Base-by-base conservation (phyloP, 495 filamentous ascomycete species). In the Echria macrotheca region DNA sequence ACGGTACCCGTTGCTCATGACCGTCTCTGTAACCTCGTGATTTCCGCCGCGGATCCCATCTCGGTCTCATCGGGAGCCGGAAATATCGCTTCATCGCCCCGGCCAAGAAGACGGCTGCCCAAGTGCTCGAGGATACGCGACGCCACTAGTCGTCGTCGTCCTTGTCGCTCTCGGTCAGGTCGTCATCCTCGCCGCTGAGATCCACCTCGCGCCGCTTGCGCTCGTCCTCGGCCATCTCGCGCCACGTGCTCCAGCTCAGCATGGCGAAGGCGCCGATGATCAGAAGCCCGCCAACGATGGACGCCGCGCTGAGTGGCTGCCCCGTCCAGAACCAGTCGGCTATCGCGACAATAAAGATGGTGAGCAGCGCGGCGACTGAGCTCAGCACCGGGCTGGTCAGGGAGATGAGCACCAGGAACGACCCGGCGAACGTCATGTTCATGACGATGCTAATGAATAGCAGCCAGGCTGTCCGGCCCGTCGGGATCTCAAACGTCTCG, bases 271-370 rank as follows among this genome's bases (percentile, higher is more conserved):
- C 93, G 1, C 69, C 74, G 51, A 94, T 85, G 59, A 98, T 98
- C 47, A 96, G 60, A 19, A 88, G 49, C 2, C 93, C 91, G n/a
- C 93, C 93, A 8, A 79, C 59, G 2, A 97, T 75, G 3, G 91
- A 84, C 1, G 89, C 84, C 2, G 73, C 60, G 36, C 82, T 85
- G 22, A 96, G 73, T 1, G 85, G 81, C 47, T 80, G 73, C 19
- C 89, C 89, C 1, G 86, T 91, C 49, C 85, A 71, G 37, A 87
- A 57, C 86, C 91, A 95, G 64, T 98, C 93, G 26, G 84, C 85
- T 29, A 96, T 75, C 0, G 91, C 91, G 1, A 98, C 91, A 43
- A 96, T 78, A 74, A 98, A 96, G 55, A 98, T 97, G 12, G 93
- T 97, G 22, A 98, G 76, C 33, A 98, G 76, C 4, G 89, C 88